A percentile compares a stretch with the other conserved stretches of the same genome.
Evolutionary conservation across 176 grass and related monocot species (phyloP).

Genomic region (Zizania latifolia): DNA sequence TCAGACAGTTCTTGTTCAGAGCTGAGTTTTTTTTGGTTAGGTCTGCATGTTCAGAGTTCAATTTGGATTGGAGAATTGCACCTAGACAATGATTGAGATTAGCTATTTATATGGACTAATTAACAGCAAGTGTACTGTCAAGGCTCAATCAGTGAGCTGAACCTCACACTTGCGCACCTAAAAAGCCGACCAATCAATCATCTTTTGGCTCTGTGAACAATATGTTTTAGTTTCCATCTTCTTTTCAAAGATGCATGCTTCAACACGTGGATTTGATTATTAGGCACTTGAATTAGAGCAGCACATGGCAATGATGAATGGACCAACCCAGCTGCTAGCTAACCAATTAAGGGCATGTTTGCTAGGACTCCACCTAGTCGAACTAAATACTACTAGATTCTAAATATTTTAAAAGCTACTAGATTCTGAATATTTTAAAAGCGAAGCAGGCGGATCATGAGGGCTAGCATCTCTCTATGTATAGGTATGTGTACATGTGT

Average conservation of each 20-base stretch:
- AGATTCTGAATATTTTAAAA: no score
- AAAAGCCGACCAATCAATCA: background rate
- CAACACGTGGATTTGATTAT: slow-evolving; percentile 22
- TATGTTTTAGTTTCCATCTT: background rate
- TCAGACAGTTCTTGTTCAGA: background rate
- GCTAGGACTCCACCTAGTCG: no score
- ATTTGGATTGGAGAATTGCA: background rate
- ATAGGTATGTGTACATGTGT: background rate
- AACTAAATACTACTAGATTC: no score
- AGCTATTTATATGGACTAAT: background rate
- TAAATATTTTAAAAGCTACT: no score
- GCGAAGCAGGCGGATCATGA: no score
- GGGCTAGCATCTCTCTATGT: background rate
- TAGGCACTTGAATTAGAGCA: background rate
- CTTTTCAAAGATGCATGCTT: background rate
- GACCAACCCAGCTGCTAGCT: background rate
- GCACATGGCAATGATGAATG: slow-evolving; percentile 48
- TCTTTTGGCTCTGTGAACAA: background rate
- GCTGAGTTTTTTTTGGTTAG: background rate
- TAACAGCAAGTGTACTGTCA: background rate
- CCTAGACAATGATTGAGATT: background rate
- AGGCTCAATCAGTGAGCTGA: background rate
- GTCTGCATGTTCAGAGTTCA: background rate
- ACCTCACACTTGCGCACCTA: background rate
- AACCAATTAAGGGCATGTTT: background rate